phyloP scores from a whole-genome alignment of 2,329 filamentous ascomycete species.

The Colletotrichum tabaci region DNA sequence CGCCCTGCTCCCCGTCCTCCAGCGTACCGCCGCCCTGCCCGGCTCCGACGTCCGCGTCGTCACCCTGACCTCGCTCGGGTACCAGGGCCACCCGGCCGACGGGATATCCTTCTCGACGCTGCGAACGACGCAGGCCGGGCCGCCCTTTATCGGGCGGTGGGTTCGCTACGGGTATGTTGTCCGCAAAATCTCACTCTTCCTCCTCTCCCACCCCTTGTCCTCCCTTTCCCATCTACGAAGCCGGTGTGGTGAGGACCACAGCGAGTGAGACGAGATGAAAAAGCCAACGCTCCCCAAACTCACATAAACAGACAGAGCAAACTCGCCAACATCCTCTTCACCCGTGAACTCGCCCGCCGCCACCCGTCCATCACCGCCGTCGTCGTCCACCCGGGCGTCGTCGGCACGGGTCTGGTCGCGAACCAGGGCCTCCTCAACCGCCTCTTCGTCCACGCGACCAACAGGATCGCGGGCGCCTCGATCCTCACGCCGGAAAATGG shows the following conservation, averaged over 20 bases:
- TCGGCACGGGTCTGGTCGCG: slow-evolving; percentile 48
- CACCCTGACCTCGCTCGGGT: slow-evolving; percentile 42
- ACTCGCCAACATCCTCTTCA: slow-evolving; percentile 52
- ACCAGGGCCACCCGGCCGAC: slow-evolving; percentile 31
- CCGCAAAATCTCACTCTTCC: not conserved
- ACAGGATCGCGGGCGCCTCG: slow-evolving; percentile 36
- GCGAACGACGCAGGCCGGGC: slow-evolving; percentile 17
- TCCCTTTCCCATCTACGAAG: too few species aligned
- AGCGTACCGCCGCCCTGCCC: slow-evolving; percentile 19
- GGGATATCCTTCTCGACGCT: slow-evolving; percentile 32
- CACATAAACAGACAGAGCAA: slow-evolving; percentile 48
- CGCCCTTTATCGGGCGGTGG: slow-evolving; percentile 47
- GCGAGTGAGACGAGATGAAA: too few species aligned
- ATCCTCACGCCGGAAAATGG: slow-evolving; percentile 49
- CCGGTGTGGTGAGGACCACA: too few species aligned
- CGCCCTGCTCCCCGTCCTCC: slow-evolving; percentile 44
- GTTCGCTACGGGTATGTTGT: slow-evolving; percentile 41
- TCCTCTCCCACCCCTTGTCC: not conserved
- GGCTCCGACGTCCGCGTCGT: slow-evolving; percentile 34
- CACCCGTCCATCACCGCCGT: slow-evolving; percentile 48
- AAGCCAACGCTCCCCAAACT: not conserved
- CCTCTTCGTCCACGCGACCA: slow-evolving; percentile 46
- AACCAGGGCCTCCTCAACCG: slow-evolving; percentile 46
- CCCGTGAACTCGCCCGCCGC: slow-evolving; percentile 48
- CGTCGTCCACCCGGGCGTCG: slow-evolving; percentile 50